Base-by-base conservation (phyloP, 495 filamentous ascomycete species). In the Elaphomyces granulatus region DNA sequence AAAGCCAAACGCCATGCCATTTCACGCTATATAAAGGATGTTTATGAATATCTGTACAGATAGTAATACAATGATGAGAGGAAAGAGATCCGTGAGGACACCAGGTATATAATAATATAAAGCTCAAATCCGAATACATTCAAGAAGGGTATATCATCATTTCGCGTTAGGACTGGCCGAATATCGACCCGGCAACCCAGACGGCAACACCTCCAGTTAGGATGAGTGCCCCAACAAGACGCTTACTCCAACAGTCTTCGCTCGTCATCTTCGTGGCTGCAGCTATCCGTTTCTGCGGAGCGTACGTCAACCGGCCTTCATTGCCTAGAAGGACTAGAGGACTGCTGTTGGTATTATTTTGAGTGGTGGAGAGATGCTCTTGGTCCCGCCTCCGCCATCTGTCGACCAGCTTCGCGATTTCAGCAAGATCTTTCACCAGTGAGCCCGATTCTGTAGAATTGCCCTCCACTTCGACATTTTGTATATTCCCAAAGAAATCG, bases 401-500 rank as follows among this genome's bases (percentile, higher is more conserved):
- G 44, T 68, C 64, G 30, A 72, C 67, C 34, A 80, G 55, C 18
- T 67, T 69, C 8, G 72, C 70, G 44, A 80, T 79, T 40, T 81
- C 68, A 38, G 79, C 61, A 45, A 93, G 56, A 46, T 94, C 86
- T 52, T 90, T 78, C 46, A 79, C 75, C 54, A 84, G 67, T 12
- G 61, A 63, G 2, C 72, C 63, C 3, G 66, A 78, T 17, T 70
- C 67, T 10, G 65, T 70, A 45, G 60, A 56, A n/a, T 59, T 58
- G 16, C 59, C 68, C 37, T 92, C 87, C 2, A 95, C 74, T 61
- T 96, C 87, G 10, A 98, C 87, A 45, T 86, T 90, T 55, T 96
- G 90, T 4, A 95, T 87, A 57, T 96, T 98, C 1, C 90, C 90
- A 52, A 98, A 98, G 63, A 98, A 98, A 58, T 98, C 90, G 46